A percentile compares a stretch with the other conserved stretches of the same genome.
phyloP scores from a whole-genome alignment of 1,284 basidiomycete species.

The Trichosporon ovoides region DNA sequence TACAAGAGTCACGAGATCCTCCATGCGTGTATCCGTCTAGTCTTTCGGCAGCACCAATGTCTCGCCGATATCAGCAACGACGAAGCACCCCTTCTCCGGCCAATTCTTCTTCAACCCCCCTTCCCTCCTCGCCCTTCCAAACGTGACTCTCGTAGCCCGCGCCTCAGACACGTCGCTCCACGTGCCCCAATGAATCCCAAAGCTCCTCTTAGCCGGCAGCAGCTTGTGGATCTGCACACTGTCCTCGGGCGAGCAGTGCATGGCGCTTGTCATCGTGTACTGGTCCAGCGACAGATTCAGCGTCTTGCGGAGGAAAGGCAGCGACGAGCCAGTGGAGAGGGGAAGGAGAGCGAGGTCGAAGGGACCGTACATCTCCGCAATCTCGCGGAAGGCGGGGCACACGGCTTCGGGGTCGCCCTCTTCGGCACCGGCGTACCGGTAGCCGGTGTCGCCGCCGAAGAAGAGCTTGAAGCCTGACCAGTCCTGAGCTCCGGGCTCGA shows the following conservation, averaged over 20 bases:
- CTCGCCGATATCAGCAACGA: constrained; percentile 44
- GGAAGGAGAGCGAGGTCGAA: constrained; percentile 42
- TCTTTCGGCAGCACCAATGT: constrained; percentile 16
- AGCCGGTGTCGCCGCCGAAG: constrained; percentile 49
- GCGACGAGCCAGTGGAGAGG: constrained; percentile 44
- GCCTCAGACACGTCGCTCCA: constrained; percentile 47
- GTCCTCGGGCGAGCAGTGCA: constrained; percentile 46
- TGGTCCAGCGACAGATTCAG: constrained; percentile 46
- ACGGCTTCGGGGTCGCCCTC: constrained; percentile 32
- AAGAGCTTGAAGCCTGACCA: constrained; percentile 44
- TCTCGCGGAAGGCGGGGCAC: constrained; percentile 48
- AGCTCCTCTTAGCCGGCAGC: constrained; percentile 29
- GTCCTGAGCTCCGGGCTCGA: constrained; percentile 26
- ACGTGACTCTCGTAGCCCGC: constrained; percentile 45
- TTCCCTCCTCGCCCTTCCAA: constrained; percentile 36
- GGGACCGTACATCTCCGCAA: constrained; percentile 41
- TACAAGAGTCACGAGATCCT: too few relatives aligned
- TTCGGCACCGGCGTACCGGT: constrained; percentile 47
- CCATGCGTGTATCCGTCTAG: too few relatives aligned
- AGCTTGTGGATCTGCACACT: constrained; percentile 40
- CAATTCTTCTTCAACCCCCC: constrained; percentile 30
- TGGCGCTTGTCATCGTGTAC: constrained; percentile 45
- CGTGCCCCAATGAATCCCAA: constrained; percentile 50
- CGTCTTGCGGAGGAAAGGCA: constrained; percentile 45
- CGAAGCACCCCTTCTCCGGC: constrained; percentile 37